Evolutionary conservation across 2,329 filamentous ascomycete species (phyloP), one percentile per base, ranked within the genome.

Genomic region (Pyrenophora teres): DNA sequence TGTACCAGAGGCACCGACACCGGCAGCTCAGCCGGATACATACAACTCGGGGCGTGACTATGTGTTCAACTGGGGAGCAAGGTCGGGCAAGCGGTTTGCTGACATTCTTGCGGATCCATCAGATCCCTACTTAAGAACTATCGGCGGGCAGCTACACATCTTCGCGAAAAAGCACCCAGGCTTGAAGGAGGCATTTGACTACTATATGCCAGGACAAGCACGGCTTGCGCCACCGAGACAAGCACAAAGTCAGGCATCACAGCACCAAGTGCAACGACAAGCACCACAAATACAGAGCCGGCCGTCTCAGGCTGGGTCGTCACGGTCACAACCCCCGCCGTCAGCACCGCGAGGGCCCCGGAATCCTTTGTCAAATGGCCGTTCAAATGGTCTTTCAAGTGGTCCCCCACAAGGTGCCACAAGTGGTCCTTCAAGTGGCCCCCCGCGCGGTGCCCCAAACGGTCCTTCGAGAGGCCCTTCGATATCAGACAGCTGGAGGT

Each of bases 161-260:
- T 62, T 60, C 31, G 56, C 54, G 10, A 48, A 50, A 39, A 60
- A 55, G 19, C 57, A 65, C 23, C 59, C 52, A 15, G 61, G 59
- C 16, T 31, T 65, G 8, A 47, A 54, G 19, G 62, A 65, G 19
- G 64, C 64, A 10, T 65, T 64, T 30, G 64, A 67, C n/a, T 60
- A 59, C 44, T 53, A 63, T 41, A 57, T 57, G 15, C 63, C 64
- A 19, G 59, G 59, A 5, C 46, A 60, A 42, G 54, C 57, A 27
- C 52, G 57, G 27, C 50, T 44, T 10, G 48, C 27, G 4, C 40
- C 50, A 32, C 39, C 36, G 18, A 12, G 27, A 8, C 36, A 41
- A 10, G 35, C 49, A 27, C 27, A 49, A 12, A 36, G 32, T 8
- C 42, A 59, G 39, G 3, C 23, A 25, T 27, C 42, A 1, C 47